Conservation (phyloP, 306 rosid genomes). For the Mimosa bimucronata region DNA sequence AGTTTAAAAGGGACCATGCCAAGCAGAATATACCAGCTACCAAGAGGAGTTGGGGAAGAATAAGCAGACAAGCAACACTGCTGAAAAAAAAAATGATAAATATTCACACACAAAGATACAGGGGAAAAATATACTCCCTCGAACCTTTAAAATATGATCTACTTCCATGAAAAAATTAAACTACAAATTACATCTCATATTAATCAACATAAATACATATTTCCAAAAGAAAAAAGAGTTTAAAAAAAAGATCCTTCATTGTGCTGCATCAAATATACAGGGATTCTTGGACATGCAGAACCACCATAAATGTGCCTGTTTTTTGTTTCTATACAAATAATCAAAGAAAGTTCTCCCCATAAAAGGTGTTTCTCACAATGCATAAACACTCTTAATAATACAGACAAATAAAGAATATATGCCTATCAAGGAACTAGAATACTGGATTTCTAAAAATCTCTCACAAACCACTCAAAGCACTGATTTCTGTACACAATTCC, state of each 20-base stretch:
- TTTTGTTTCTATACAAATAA: constrained; percentile 16
- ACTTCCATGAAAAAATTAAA: no score
- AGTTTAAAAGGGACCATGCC: not conserved
- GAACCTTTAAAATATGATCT: no score
- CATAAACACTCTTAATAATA: constrained; percentile 34
- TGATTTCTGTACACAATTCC: constrained; percentile 29
- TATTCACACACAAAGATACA: not conserved
- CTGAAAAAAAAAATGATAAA: not conserved
- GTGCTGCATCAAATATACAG: not conserved
- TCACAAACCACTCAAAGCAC: constrained; percentile 30
- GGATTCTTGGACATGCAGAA: constrained; percentile 1
- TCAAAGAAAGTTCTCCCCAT: not conserved
- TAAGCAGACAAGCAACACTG: not conserved
- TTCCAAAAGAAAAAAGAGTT: not conserved
- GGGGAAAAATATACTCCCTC: not conserved
- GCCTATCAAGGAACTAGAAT: constrained; percentile 11
- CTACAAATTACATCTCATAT: no score
- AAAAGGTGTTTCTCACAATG: constrained; percentile 20
- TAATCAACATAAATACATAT: not conserved
- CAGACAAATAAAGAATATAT: constrained; percentile 31
- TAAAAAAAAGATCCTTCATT: not conserved
- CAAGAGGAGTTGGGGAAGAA: no score
- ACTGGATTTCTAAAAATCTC: constrained; percentile 10
- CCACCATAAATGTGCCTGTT: not conserved
- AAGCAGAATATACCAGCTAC: no score